phyloP scores from a whole-genome alignment of 768 basidiomycete genomes.

The Boletus rufocinnamomeus region DNA sequence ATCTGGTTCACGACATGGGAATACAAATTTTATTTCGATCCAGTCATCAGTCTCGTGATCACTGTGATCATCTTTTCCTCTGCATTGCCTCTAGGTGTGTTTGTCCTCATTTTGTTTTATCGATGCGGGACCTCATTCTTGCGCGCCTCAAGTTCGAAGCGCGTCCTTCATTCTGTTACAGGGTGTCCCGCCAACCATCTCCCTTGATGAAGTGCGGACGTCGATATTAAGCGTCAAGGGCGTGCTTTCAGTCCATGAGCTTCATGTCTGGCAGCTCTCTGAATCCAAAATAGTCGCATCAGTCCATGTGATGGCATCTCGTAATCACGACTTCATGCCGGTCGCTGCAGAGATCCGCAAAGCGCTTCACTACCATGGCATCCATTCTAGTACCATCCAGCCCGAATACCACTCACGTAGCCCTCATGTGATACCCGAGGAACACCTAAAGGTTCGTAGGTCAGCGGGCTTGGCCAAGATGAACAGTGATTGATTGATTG shows the following conservation, averaged over 20 bases:
- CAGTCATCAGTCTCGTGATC: constrained; percentile 90
- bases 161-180: constrained; percentile 95
- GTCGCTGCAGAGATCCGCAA: constrained; percentile 83
- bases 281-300: constrained; percentile 94
- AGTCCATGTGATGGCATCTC: constrained; percentile 87
- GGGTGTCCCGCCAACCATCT: constrained; percentile 88
- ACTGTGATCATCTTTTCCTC: constrained; percentile 96
- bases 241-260: constrained; percentile 82
- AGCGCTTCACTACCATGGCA: constrained; percentile 85
- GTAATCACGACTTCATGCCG: constrained; percentile 87
- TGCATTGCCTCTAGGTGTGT: constrained; percentile 82
- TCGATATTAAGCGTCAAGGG: constrained; percentile 83
- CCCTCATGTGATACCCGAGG: constrained; percentile 42
- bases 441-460: constrained; percentile 48
- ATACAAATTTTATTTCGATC: constrained; percentile 92
- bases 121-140: constrained; percentile 6
- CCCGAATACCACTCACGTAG: constrained; percentile 68
- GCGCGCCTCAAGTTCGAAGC: constrained; percentile 61
- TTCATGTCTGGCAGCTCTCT: constrained; percentile 97
- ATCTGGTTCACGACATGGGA: constrained; percentile 88
- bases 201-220: constrained; percentile 83
- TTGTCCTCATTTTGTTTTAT: constrained; percentile 3
- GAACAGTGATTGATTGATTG: constrained; percentile 5
- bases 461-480: neutral
- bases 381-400: constrained; percentile 94